Evolutionary conservation across 768 basidiomycete species (phyloP).

Genomic region (Lactifluus echinatus): DNA sequence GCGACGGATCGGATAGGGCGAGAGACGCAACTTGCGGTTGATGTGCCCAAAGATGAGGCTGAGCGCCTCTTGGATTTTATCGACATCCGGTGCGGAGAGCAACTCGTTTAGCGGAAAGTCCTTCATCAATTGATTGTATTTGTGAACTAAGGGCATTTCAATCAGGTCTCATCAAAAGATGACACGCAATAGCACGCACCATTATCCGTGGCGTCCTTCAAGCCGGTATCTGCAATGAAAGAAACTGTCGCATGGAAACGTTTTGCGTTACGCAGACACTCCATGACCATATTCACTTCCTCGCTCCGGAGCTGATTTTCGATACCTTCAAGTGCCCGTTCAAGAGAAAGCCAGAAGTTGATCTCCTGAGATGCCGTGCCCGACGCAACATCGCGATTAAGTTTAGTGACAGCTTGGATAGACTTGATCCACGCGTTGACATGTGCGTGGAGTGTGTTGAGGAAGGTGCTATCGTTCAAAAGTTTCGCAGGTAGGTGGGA

Average conservation of each 20-base stretch:
- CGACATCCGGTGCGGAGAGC: conserved; percentile 90
- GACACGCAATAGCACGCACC: conserved; percentile 39
- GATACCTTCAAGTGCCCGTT: conserved; percentile 87
- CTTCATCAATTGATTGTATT: conserved; percentile 98
- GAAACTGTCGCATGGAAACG: conserved; percentile 96
- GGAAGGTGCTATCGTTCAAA: conserved; percentile 81
- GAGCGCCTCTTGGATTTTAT: conserved; percentile 88
- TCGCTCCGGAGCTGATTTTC: conserved; percentile 87
- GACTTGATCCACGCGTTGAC: conserved; percentile 99
- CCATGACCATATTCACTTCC: conserved; percentile 88
- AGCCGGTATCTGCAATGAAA: conserved; percentile 94
- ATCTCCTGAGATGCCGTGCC: conserved; percentile 98
- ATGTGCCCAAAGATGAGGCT: conserved; percentile 85
- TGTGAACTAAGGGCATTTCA: conserved; percentile 56
- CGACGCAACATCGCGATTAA: conserved; percentile 86
- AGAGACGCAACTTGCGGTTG: conserved; percentile 90
- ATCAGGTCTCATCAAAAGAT: neutral
- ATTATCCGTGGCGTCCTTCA: conserved; percentile 87
- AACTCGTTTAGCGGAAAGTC: conserved; percentile 98
- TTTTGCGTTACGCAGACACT: conserved; percentile 90
- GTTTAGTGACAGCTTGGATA: conserved; percentile 92
- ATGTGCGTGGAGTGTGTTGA: conserved; percentile 86
- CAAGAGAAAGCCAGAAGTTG: conserved; percentile 97
- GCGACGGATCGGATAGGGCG: conserved; percentile 93
- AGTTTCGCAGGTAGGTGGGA: conserved; percentile 65